Conservation (phyloP, 2,329 filamentous ascomycete species). For the Scedosporium dehoogii region DNA sequence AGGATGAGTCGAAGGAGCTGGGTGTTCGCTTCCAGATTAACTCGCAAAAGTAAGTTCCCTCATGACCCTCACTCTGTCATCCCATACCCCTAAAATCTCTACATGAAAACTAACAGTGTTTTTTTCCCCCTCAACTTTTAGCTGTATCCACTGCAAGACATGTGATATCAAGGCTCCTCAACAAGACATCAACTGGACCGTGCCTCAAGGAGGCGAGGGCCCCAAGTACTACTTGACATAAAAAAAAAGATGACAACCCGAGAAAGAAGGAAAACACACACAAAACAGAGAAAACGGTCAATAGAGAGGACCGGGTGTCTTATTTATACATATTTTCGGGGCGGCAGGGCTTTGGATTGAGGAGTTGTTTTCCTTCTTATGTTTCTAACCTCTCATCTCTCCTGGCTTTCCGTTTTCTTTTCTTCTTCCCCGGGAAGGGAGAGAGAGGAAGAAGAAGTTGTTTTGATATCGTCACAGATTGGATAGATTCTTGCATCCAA, state of each 20-base stretch:
- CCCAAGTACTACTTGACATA: conserved; percentile 64
- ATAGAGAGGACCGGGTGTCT: neutral
- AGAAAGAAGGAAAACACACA: neutral
- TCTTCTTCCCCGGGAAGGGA: neutral
- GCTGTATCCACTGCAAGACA: conserved; percentile 98
- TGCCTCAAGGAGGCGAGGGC: conserved; percentile 81
- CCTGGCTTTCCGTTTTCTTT: neutral
- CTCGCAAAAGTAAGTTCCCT: conserved; percentile 72
- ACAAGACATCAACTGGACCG: conserved; percentile 96
- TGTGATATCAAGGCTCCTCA: conserved; percentile 97
- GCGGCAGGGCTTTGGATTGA: neutral
- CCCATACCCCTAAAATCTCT: neutral
- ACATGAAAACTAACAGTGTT: neutral
- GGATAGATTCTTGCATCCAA: too few relatives aligned
- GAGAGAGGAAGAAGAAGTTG: too few relatives aligned
- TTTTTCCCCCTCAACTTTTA: too few relatives aligned
- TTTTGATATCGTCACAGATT: too few relatives aligned
- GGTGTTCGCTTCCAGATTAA: conserved; percentile 98
- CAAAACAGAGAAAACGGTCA: neutral
- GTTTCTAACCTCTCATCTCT: neutral
- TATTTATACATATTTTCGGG: neutral
- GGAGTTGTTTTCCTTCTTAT: neutral
- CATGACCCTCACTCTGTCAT: neutral
- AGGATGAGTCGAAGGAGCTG: conserved; percentile 75
- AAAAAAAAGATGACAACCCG: neutral